phyloP scores from a whole-genome alignment of 2,329 filamentous ascomycete genomes.

The Dendrostoma leiphaemia region DNA sequence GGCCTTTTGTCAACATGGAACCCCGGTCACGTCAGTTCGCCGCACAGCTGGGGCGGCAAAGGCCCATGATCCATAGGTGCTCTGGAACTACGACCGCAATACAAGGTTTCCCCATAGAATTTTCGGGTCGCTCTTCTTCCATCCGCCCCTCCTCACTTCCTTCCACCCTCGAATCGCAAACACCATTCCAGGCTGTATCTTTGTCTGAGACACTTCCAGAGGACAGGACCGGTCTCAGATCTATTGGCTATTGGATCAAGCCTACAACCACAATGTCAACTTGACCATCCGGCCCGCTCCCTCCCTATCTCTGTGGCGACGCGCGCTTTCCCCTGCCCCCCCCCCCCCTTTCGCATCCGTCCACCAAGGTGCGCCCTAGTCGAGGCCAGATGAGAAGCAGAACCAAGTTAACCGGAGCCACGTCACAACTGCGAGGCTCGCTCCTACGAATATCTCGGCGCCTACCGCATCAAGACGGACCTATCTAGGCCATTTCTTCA shows the following conservation, averaged over 20 bases:
- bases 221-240: not conserved
- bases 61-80: too few species aligned
- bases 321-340: not conserved
- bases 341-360: too few species aligned
- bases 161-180: not conserved
- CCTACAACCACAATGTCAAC: not conserved
- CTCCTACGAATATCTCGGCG: not conserved
- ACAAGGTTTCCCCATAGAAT: not conserved
- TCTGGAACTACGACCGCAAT: not conserved
- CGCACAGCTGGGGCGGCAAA: too few species aligned
- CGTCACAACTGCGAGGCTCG: not conserved
- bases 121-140: not conserved
- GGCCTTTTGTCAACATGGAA: not conserved
- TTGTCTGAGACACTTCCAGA: not conserved
- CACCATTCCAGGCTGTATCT: not conserved
- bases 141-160: not conserved
- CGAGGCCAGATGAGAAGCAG: not conserved
- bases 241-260: not conserved
- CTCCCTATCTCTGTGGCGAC: not conserved
- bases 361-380: not conserved
- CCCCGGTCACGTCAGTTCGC: not conserved
- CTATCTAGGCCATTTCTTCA: too few species aligned
- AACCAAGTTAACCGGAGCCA: not conserved
- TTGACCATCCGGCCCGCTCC: not conserved
- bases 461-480: too few species aligned